phyloP scores from a whole-genome alignment of 345 rosid species.

The Durio zibethinus region DNA sequence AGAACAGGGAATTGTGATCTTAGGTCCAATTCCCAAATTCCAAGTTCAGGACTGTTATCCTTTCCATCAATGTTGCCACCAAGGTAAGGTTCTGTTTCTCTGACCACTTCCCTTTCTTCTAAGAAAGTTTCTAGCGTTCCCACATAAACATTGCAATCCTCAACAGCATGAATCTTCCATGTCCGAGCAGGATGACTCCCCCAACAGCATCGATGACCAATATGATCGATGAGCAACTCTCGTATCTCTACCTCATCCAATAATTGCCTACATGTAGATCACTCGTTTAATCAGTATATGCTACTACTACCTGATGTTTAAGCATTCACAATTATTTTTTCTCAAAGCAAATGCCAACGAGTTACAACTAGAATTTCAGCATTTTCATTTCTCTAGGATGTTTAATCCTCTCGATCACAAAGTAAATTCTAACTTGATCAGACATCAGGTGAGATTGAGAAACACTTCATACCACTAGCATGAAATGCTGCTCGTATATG shows the following conservation, averaged over 20 bases:
- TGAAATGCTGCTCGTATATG: not conserved
- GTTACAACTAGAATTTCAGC: not conserved
- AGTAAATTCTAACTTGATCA: not conserved
- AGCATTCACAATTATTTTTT: not conserved
- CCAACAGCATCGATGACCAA: constrained; percentile 96
- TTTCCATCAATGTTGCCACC: constrained; percentile 53
- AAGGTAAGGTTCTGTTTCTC: constrained; percentile 58
- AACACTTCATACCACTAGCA: not conserved
- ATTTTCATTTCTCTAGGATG: not conserved
- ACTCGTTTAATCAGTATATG: constrained; percentile 6
- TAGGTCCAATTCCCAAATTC: constrained; percentile 76
- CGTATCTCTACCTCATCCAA: constrained; percentile 92
- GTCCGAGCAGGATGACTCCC: constrained; percentile 97
- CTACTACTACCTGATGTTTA: not conserved
- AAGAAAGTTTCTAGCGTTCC: constrained; percentile 89
- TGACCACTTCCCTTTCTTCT: constrained; percentile 76
- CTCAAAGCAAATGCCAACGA: not conserved
- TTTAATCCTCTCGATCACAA: not conserved
- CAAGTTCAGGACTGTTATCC: constrained; percentile 52
- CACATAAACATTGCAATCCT: constrained; percentile 93
- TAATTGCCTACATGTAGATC: constrained; percentile 47
- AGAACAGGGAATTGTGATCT: constrained; percentile 78
- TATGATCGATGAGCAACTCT: constrained; percentile 88
- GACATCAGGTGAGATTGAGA: not conserved
- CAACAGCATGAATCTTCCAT: constrained; percentile 81